Evolutionary conservation across 768 basidiomycete species (phyloP), one percentile per base, ranked within the genome.

Genomic region (Tricholoma bakamatsutake): DNA sequence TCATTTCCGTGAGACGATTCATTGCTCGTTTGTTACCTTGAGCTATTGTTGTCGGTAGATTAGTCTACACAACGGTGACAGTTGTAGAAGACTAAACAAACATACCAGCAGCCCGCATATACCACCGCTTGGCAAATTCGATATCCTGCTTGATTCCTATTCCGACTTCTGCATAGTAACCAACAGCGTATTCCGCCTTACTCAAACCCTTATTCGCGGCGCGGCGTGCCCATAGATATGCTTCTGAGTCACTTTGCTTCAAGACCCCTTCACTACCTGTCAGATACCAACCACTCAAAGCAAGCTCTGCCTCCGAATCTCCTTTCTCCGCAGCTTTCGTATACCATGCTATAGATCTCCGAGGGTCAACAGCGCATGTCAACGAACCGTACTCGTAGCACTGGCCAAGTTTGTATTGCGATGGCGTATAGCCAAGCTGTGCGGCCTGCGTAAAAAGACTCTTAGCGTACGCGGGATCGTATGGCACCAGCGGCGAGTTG

Each of bases 11-110:
- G 66, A 98, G 72, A 31, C 96, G 83, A 60, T 83, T 89, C 94
- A 97, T 98, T 5, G 96, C 96, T 35, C 95, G 86, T 71, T 93
- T 95, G 73, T 98, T 96, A n/a, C 92, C 91, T 82, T 98, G 96
- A 3, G 93, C 95, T 97, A 63, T 50, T 12, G n/a, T n/a, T n/a
- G 15, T 31, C 15, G 35, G 50, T 4, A 40, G 17, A 4, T 10
- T 24, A 55, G 13, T 55, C 46, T 48, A 11, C 46, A 12, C 5
- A 35, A 30, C 50, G n/a, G 42, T 45, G 37, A 39, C n/a, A 45
- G 46, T 45, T 52, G 43, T 37, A 47, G 30, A 21, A 21, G 31
- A 15, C 45, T 48, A 42, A n/a, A n/a, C n/a, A n/a, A 31, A 76
- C 88, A 49, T 64, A 98, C 96, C 95, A 62, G 97, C 97, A 34